Evolutionary conservation across 176 grass and related monocot genomes (phyloP).

Genomic region (Oryza coarctata): DNA sequence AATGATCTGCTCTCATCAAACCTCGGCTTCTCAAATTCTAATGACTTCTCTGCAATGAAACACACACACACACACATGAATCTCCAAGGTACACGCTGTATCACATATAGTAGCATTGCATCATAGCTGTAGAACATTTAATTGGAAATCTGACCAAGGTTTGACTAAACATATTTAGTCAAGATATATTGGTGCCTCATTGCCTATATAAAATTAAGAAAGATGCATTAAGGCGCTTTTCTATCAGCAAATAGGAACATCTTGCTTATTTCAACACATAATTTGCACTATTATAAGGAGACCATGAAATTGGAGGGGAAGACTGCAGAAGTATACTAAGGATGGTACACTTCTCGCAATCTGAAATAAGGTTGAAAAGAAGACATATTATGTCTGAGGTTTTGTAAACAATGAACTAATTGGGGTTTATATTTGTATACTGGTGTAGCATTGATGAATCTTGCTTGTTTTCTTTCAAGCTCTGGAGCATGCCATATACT

Average conservation of each 20-base stretch:
- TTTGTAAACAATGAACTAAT: background rate
- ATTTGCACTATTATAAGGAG: background rate
- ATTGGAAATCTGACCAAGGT: background rate
- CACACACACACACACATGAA: conserved; percentile 7
- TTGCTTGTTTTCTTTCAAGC: background rate
- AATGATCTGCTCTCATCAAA: conserved; percentile 75
- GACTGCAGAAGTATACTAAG: background rate
- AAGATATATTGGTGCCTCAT: background rate
- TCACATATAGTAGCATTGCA: background rate
- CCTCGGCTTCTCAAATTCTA: conserved; percentile 65
- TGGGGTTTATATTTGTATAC: background rate
- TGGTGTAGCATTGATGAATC: background rate
- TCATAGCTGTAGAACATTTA: background rate
- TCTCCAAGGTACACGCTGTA: background rate
- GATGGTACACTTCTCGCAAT: background rate
- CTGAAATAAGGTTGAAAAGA: background rate
- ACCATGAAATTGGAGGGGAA: background rate
- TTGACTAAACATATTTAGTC: background rate
- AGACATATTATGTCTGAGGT: background rate
- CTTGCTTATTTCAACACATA: background rate
- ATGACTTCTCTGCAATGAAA: conserved; percentile 64
- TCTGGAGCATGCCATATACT: background rate
- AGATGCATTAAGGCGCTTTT: background rate
- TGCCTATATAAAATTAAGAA: background rate
- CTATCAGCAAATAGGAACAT: background rate